Conservation (phyloP, 2,329 filamentous ascomycete species). For the Colletotrichum ledebouriae region DNA sequence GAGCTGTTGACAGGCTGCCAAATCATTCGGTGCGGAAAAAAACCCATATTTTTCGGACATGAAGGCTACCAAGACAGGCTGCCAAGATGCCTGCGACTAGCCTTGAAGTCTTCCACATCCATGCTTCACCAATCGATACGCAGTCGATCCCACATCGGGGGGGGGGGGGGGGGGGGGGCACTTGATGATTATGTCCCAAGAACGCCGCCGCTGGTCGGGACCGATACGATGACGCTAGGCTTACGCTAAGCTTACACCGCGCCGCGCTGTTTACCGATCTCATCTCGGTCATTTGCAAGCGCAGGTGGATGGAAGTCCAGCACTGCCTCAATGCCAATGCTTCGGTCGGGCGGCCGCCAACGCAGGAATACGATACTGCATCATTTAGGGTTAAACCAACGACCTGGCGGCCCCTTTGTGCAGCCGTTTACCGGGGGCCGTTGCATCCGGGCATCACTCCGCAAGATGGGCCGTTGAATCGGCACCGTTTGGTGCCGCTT, state of each 20-base stretch:
- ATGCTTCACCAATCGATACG: not conserved
- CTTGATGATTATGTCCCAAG: constrained; percentile 6
- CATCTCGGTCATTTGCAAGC: constrained; percentile 15
- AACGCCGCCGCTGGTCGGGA: constrained; percentile 18
- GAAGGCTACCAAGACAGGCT: not conserved
- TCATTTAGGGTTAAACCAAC: constrained; percentile 22
- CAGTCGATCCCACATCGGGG: not conserved
- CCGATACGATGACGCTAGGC: constrained; percentile 6
- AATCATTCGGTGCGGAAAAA: not conserved
- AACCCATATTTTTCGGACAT: no score
- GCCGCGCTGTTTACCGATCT: not conserved
- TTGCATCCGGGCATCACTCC: constrained; percentile 33
- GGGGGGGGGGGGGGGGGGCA: constrained; percentile 22
- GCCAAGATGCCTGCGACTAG: constrained; percentile 14
- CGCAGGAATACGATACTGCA: constrained; percentile 15
- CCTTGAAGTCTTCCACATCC: not conserved
- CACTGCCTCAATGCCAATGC: constrained; percentile 39
- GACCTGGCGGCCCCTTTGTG: constrained; percentile 18
- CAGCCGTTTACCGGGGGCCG: constrained; percentile 18
- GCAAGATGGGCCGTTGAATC: constrained; percentile 14
- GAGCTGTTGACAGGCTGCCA: constrained; percentile 15
- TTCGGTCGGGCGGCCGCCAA: constrained; percentile 30
- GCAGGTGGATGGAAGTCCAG: constrained; percentile 17
- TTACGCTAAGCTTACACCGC: no score
- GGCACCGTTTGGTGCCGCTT: constrained; percentile 33